Conservation (phyloP, 2,329 filamentous ascomycete species). For the Colletotrichum noveboracense region DNA sequence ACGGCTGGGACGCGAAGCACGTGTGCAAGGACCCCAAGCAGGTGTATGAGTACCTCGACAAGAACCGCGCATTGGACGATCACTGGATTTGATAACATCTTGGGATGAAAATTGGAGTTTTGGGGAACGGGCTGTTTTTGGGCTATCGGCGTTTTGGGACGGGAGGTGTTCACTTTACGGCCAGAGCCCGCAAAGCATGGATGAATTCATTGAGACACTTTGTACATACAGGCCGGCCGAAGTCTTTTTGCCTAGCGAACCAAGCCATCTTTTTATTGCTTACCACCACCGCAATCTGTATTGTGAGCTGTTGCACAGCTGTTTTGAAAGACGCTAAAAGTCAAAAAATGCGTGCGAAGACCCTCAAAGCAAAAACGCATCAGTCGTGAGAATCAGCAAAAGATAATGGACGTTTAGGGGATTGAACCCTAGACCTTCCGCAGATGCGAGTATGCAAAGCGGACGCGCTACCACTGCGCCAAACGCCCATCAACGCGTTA, state of each 20-base stretch:
- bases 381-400: not conserved
- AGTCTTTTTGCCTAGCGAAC: not conserved
- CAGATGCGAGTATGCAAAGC: constrained; percentile 22
- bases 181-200: not conserved
- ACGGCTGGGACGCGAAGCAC: constrained; percentile 49
- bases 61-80: constrained; percentile 36
- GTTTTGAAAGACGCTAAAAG: not conserved
- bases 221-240: not conserved
- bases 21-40: constrained; percentile 44
- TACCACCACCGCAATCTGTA: not conserved
- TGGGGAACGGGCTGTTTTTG: not conserved
- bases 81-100: constrained; percentile 39
- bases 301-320: not conserved
- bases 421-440: constrained; percentile 26
- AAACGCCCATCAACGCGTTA: constrained; percentile 12
- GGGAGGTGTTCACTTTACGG: not conserved
- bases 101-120: not conserved
- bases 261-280: not conserved
- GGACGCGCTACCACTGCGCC: constrained; percentile 25
- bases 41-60: constrained; percentile 37
- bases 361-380: not conserved
- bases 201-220: not conserved
- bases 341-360: not conserved
- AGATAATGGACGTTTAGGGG: constrained; percentile 20
- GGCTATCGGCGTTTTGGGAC: not conserved